Evolutionary conservation across 768 basidiomycete genomes (phyloP), one percentile per base, ranked within the genome.

Genomic region (Rhizopogon vinicolor): DNA sequence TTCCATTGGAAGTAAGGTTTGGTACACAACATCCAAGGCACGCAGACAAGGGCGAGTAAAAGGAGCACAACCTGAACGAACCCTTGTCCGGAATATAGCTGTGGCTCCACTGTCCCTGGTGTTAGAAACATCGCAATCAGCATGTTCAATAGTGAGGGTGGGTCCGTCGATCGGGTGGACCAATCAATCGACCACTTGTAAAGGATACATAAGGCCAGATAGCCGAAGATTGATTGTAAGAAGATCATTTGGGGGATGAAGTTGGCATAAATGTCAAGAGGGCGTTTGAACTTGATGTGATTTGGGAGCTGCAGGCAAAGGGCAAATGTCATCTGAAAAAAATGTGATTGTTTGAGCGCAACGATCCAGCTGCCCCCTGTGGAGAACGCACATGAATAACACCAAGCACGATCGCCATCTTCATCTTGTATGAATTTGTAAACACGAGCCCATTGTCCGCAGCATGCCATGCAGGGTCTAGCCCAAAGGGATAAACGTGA

Each of bases 341-440:
- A 63, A 19, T 44, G 54, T 29, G 45, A 67, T 54, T 59, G 55
- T 56, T 57, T 29, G 55, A 51, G 29, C 48, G 19, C 37, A 9
- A 37, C n/a, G 13, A 52, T 52, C 12, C 14, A 43, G 28, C 6
- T 12, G 28, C 51, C 25, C 28, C 7, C 51, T 31, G 45, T 39
- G 43, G 41, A 40, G 42, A 50, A 74, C 86, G 63, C 74, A 98
- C 96, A 71, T 99, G 96, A 57, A 90, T 89, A 60, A 99, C 95
- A 69, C 97, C 97, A 52, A 99, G 72, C 37, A 98, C 84, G 65
- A 99, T 87, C 19, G 93, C 91, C 93, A 98, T 93, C 77, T 99
- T 98, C 97, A 99, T 99, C 85, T 98, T 99, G 78, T 96, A 96
- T 40, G 95, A 98, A 73, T 99, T 99, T 51, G 89, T 89, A 73